Evolutionary conservation across 306 rosid species (phyloP).

Genomic region (Cicer judaicum): DNA sequence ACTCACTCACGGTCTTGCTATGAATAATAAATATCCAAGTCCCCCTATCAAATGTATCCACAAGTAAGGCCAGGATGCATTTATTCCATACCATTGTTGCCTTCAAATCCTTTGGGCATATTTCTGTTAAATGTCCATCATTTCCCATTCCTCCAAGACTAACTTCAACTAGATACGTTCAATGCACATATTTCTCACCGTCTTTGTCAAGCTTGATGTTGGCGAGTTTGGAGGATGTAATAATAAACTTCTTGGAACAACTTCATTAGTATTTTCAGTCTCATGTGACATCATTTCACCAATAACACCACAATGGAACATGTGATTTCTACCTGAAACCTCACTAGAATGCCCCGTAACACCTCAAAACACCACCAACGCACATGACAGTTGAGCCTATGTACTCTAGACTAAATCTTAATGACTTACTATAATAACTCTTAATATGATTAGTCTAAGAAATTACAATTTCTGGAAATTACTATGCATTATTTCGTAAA

Average conservation of each 20-base stretch:
- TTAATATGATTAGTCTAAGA: background rate
- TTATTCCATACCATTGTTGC: background rate
- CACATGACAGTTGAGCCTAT: too few relatives aligned
- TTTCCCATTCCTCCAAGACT: background rate
- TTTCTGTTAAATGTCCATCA: background rate
- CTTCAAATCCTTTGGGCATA: background rate
- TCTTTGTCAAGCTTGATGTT: background rate
- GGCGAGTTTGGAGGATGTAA: background rate
- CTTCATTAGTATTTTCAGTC: too few relatives aligned
- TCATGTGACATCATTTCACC: too few relatives aligned
- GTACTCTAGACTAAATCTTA: background rate
- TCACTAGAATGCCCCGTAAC: too few relatives aligned
- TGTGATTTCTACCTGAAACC: too few relatives aligned
- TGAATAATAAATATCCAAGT: too few relatives aligned
- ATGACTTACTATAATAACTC: background rate
- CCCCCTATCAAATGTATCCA: too few relatives aligned
- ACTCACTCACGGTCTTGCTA: too few relatives aligned
- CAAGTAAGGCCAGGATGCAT: too few relatives aligned
- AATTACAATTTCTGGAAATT: background rate
- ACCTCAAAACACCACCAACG: too few relatives aligned
- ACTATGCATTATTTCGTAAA: background rate
- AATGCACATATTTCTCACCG: background rate
- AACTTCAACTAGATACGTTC: background rate
- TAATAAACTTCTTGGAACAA: too few relatives aligned
- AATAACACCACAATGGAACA: too few relatives aligned